These are phyloP conservation scores for Striga hermonthica DNA, from an alignment of 305 asterid genomes.

Conservation along the genomic window DNA sequence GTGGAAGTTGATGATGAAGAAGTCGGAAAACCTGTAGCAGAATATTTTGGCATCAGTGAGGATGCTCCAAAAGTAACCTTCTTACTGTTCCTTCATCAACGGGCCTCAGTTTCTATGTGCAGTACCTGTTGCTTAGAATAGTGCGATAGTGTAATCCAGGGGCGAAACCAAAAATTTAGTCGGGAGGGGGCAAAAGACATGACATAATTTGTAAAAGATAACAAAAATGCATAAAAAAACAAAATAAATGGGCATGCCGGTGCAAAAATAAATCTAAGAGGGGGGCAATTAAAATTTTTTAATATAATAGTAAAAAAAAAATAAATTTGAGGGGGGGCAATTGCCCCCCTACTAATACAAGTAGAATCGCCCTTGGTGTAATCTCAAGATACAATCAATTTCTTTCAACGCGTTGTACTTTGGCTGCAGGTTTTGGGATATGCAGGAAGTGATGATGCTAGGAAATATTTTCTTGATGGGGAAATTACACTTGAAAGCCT, in stretches of 20 bases:
- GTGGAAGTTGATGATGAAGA: constrained; percentile 80
- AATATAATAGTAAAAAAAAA: no score
- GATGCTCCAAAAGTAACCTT: constrained; percentile 61
- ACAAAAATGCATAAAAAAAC: no score
- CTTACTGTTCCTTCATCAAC: constrained; percentile 29
- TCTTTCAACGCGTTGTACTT: constrained; percentile 22
- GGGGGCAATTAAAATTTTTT: no score
- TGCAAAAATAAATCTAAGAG: no score
- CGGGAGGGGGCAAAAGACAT: no score
- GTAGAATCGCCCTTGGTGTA: no score
- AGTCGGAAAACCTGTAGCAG: constrained; percentile 80
- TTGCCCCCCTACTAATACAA: no score
- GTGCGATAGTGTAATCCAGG: neutral
- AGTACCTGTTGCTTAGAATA: constrained; percentile 10
- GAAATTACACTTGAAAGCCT: constrained; percentile 62
- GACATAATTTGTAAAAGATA: no score
- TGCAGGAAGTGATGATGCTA: constrained; percentile 56
- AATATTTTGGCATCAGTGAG: constrained; percentile 76
- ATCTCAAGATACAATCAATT: constrained; percentile 23
- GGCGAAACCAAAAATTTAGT: no score
- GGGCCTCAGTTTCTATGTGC: constrained; percentile 26
- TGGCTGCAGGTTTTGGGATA: constrained; percentile 67
- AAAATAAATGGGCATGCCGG: no score
- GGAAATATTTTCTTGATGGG: constrained; percentile 56
- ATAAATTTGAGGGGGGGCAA: no score